A percentile compares a stretch with the other conserved stretches of the same genome.
Conservation (phyloP, 2,329 filamentous ascomycete genomes). For the Biscogniauxia marginata region DNA sequence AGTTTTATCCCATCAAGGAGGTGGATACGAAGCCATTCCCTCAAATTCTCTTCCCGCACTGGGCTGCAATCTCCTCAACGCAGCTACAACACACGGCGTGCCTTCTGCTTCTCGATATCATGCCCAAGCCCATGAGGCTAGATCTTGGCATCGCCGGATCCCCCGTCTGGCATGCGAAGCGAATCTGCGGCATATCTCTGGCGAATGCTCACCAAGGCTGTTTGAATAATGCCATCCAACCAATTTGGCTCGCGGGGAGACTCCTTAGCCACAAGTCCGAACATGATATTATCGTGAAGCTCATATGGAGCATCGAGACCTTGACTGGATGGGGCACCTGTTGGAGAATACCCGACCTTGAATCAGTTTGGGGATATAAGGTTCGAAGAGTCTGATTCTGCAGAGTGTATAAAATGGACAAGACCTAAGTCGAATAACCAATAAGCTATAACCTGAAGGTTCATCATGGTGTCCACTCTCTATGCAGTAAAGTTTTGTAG, state of each 20-base stretch:
- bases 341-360: slow-evolving; percentile 53
- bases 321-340: slow-evolving; percentile 53
- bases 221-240: slow-evolving; percentile 57
- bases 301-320: slow-evolving; percentile 50
- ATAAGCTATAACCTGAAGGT: no score
- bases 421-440: neutral
- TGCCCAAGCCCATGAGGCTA: slow-evolving; percentile 24
- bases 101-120: slow-evolving; percentile 46
- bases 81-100: slow-evolving; percentile 57
- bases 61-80: slow-evolving; percentile 55
- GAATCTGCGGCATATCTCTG: slow-evolving; percentile 55
- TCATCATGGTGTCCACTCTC: slow-evolving; percentile 26
- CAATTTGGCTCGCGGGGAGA: slow-evolving; percentile 54
- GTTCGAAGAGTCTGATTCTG: neutral
- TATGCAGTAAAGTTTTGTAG: slow-evolving; percentile 25
- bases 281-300: slow-evolving; percentile 38
- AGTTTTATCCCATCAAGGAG: slow-evolving; percentile 45
- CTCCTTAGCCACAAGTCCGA: slow-evolving; percentile 51
- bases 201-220: slow-evolving; percentile 56
- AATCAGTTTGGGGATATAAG: slow-evolving; percentile 38
- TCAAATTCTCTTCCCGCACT: slow-evolving; percentile 51
- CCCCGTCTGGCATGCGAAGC: slow-evolving; percentile 53
- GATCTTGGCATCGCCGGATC: slow-evolving; percentile 34
- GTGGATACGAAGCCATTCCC: slow-evolving; percentile 47
- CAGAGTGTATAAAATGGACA: neutral